Base-by-base conservation (phyloP, 1,284 basidiomycete species). In the Cutaneotrichosporon sp. region DNA sequence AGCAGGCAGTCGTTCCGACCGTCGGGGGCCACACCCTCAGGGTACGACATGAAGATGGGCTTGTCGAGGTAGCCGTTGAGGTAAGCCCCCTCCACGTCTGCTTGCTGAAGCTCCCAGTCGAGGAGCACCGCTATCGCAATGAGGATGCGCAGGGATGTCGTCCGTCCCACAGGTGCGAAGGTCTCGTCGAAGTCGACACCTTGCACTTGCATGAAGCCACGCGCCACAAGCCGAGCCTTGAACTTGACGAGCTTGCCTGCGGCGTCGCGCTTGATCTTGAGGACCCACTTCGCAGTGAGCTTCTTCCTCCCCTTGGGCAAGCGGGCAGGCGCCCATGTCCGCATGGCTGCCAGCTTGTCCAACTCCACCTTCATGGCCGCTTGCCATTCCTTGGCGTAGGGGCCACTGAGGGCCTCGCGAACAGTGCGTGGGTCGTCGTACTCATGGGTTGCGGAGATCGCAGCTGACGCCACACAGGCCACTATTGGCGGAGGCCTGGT, bases 11-110 rank as follows among this genome's bases (percentile, higher is more conserved):
- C 36, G 22, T 16, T 25, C 3, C 5, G 56, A 4, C 18, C 20
- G 3, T 22, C 13, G 10, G 8, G 29, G 10, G 16, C 22, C 10
- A 57, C 7, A 6, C 56, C 61, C 5, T 27, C 22, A 0, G 77
- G 79, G 3, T 66, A 66, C 11, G 65, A 49, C 65, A 81, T 73
- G 67, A 77, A 81, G 31, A 82, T 71, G 1, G 72, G 69, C 52
- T 83, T 79, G 0, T 81, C 71, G 0, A 85, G 72, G 0, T 72
- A 43, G 1, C 81, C 81, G 65, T 83, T 80, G 0, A 83, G 72
- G 65, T 81, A 85, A 0, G 83, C 83, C 0, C 79, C 82, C 38
- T 83, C 82, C 45, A 85, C 72, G 61, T 86, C 81, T 4, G 83
- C 70, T 46, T 82, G 81, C 22, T 78, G 70, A 1, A 81, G 58